Conservation (phyloP, 306 rosid species). For the Vigna radiata region DNA sequence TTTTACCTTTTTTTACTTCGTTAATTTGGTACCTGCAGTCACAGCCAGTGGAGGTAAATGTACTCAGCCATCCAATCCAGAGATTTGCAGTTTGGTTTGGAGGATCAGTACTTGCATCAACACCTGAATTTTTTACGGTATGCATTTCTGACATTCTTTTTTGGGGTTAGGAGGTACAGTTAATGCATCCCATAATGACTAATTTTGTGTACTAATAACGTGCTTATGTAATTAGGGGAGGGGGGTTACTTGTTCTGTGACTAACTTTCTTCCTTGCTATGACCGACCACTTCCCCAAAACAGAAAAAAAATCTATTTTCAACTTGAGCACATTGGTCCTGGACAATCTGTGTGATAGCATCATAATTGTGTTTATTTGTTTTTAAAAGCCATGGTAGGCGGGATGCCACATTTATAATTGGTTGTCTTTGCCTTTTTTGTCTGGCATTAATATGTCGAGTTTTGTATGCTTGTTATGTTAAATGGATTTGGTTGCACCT, state of each 20-base stretch:
- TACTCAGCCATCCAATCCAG: conserved; percentile 96
- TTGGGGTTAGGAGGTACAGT: background rate
- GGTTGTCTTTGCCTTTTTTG: background rate
- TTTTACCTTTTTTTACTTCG: conserved; percentile 9
- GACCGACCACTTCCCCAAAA: background rate
- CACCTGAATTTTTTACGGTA: conserved; percentile 95
- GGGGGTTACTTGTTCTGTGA: background rate
- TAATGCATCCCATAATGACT: background rate
- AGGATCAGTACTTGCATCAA: conserved; percentile 98
- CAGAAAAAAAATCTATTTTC: conserved; percentile 4
- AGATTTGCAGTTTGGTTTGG: conserved; percentile 99
- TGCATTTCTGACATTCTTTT: conserved; percentile 8
- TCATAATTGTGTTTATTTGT: background rate
- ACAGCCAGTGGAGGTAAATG: conserved; percentile 98
- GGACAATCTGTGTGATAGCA: conserved; percentile 14
- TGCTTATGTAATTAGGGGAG: background rate
- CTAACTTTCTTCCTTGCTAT: background rate
- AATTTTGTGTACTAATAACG: background rate
- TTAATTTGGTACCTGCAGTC: conserved; percentile 57
- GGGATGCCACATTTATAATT: background rate
- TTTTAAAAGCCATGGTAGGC: background rate
- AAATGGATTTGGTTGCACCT: background rate
- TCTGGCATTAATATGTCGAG: background rate
- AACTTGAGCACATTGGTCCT: conserved; percentile 14
- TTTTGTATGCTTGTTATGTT: background rate